Conservation (phyloP, 495 filamentous ascomycete genomes). For the Wilcoxina mikolae region DNA sequence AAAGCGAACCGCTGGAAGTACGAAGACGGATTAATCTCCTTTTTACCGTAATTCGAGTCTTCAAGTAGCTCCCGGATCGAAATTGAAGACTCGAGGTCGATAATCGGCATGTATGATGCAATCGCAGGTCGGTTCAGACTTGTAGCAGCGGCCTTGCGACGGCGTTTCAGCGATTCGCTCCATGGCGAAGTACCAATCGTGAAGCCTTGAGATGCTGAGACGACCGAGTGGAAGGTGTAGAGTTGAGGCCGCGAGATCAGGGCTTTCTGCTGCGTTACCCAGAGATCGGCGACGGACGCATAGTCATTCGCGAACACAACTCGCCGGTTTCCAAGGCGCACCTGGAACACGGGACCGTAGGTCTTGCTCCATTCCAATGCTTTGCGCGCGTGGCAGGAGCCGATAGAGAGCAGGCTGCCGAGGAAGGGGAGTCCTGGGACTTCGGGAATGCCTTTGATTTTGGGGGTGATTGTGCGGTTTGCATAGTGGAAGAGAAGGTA, state of each 20-base stretch:
- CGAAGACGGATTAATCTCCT: slow-evolving; percentile 47
- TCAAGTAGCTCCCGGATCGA: slow-evolving; percentile 50
- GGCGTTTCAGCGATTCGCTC: slow-evolving; percentile 58
- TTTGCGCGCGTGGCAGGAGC: slow-evolving; percentile 40
- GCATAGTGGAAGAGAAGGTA: slow-evolving; percentile 42
- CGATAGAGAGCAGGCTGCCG: slow-evolving; percentile 47
- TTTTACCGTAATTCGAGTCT: slow-evolving; percentile 40
- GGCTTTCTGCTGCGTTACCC: slow-evolving; percentile 58
- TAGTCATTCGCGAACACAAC: slow-evolving; percentile 58
- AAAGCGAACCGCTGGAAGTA: slow-evolving; percentile 57
- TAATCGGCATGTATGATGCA: slow-evolving; percentile 56
- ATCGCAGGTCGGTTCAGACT: slow-evolving; percentile 53
- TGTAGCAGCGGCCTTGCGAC: slow-evolving; percentile 55
- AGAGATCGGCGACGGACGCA: slow-evolving; percentile 50
- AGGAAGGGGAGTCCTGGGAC: slow-evolving; percentile 50
- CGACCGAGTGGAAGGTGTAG: slow-evolving; percentile 58
- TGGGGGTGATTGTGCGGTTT: slow-evolving; percentile 44
- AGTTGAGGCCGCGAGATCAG: slow-evolving; percentile 55
- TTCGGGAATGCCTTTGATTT: slow-evolving; percentile 49
- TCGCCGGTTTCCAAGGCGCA: slow-evolving; percentile 51
- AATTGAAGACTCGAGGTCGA: slow-evolving; percentile 50
- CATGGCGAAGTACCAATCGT: slow-evolving; percentile 62
- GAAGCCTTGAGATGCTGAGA: slow-evolving; percentile 54
- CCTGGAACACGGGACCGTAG: slow-evolving; percentile 53
- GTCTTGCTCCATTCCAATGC: slow-evolving; percentile 43